These are phyloP conservation scores for Termitomyces sp. DNA, from an alignment of 768 basidiomycete species.

Conservation along the genomic window DNA sequence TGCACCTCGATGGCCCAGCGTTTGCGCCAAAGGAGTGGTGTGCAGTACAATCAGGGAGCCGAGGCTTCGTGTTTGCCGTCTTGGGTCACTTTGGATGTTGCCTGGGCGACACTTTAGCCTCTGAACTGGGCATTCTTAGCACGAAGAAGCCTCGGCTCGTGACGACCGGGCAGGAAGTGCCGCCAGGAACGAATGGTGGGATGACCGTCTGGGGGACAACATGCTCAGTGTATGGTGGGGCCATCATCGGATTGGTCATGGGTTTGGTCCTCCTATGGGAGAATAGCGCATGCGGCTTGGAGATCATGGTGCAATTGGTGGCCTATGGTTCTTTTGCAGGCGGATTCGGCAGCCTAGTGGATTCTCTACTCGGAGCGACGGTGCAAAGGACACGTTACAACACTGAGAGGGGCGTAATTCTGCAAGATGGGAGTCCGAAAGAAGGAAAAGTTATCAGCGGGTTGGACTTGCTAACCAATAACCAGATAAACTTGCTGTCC, in stretches of 20 bases:
- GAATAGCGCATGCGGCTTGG: slow-evolving; percentile 47
- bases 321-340: slow-evolving; percentile 66
- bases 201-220: slow-evolving; percentile 73
- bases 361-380: slow-evolving; percentile 86
- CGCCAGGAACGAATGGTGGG: slow-evolving; percentile 90
- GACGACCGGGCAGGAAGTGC: slow-evolving; percentile 71
- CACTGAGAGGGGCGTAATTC: slow-evolving; percentile 50
- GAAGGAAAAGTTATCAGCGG: slow-evolving; percentile 50
- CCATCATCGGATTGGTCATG: slow-evolving; percentile 63
- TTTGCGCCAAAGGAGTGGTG: slow-evolving; percentile 57
- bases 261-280: slow-evolving; percentile 56
- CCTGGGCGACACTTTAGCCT: slow-evolving; percentile 89
- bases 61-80: slow-evolving; percentile 56
- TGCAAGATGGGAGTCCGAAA: slow-evolving; percentile 47
- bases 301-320: slow-evolving; percentile 42
- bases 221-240: slow-evolving; percentile 71
- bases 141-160: slow-evolving; percentile 64
- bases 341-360: slow-evolving; percentile 79
- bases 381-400: slow-evolving; percentile 80
- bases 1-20: slow-evolving; percentile 21
- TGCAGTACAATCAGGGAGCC: slow-evolving; percentile 52
- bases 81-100: slow-evolving; percentile 89
- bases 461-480: slow-evolving; percentile 72
- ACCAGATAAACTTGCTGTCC: slow-evolving; percentile 55
- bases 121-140: slow-evolving; percentile 89